Base-by-base conservation (phyloP, 495 filamentous ascomycete species). In the Hypoxylon intermedium region DNA sequence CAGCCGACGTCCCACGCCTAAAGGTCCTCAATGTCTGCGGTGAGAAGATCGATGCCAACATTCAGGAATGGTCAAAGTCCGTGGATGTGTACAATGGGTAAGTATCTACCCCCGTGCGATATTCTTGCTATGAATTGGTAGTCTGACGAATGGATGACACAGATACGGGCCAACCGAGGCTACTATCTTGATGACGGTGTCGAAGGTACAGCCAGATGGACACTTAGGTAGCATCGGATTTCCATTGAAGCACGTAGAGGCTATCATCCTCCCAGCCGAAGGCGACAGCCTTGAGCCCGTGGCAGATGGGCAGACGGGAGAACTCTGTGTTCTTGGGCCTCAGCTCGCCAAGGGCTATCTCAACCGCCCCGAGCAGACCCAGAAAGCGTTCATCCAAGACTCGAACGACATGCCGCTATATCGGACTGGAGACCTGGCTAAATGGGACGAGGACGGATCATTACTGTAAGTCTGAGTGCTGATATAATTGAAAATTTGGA, bases 1-100 rank as follows among this genome's bases (percentile, higher is more conserved):
- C 82, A 0, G 74, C 86, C 48, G 90, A 91, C 69, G 83, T 87
- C 11, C 71, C 79, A 23, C 81, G 92, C n/a, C 84, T 90, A 65
- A 83, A 87, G 61, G 85, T 87, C 16, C 92, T 92, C 81, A 92
- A 93, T 60, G 90, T 93, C 4, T 90, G 90, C 36, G 90, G 93
- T 69, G 80, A 92, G 30, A 60, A 92, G 53, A 90, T 86, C 61
- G 92, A 89, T 75, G 77, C 85, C 63, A 90, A 92, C 63, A 77
- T 81, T 6, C 77, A 82, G 7, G 84, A 89, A 23, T 68, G 89
- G 42, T 91, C 82, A 24, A 72, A 82, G 31, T 72, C 78, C 48
- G 92, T 93, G 56, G 93, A 93, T 71, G 75, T 93, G 24, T 78
- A 74, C 30, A 93, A 89, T 24, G 37, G n/a, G n/a, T n/a, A n/a